Evolutionary conservation across 768 basidiomycete species (phyloP), one percentile per base, ranked within the genome.

Genomic region (Hemileccinum rubropunctum): DNA sequence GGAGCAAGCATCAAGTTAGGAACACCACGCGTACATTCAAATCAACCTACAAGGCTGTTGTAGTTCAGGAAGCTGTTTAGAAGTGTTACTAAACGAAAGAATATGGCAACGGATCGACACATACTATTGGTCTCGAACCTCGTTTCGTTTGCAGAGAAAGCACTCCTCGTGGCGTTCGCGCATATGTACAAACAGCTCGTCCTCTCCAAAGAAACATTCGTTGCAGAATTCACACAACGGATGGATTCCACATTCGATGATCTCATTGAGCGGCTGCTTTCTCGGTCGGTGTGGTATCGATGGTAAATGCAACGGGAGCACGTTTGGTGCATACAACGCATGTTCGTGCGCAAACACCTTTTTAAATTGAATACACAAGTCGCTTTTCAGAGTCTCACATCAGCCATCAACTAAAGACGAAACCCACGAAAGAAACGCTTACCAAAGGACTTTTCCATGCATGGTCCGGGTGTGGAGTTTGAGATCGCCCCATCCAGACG

Each of bases 321-420:
- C 53, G 65, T 78, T 71, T 5, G 79, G 75, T 2, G 83, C 74
- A 63, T 95, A 99, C 21, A 97, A 66, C 1, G 83, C 80, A 62
- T 98, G 95, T 67, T 99, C 95, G 68, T 99, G 95, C 1, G 91
- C 76, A 66, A 99, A 99, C 33, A 98, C 88, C 59, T 97, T 97
- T 72, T 98, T 95, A 67, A 78, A 78, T 43, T 84, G 78, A 48
- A 93, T 83, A 64, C 97, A 99, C 2, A 99, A 65, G 57, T 92
- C 91, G 60, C 91, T 94, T n/a, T 37, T 12, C 12, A n/a, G 20
- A 15, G 17, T 13, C 17, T 32, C 32, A 32, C 13, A n/a, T 13
- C 35, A 17, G 11, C 23, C 23, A 21, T 27, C 45, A 28, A 52
- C 23, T 10, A 17, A 43, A 14, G 12, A 4, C 11, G 3, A 23